Base-by-base conservation (phyloP, 192 early-diverging fungal species). In the Coemansia sp. region DNA sequence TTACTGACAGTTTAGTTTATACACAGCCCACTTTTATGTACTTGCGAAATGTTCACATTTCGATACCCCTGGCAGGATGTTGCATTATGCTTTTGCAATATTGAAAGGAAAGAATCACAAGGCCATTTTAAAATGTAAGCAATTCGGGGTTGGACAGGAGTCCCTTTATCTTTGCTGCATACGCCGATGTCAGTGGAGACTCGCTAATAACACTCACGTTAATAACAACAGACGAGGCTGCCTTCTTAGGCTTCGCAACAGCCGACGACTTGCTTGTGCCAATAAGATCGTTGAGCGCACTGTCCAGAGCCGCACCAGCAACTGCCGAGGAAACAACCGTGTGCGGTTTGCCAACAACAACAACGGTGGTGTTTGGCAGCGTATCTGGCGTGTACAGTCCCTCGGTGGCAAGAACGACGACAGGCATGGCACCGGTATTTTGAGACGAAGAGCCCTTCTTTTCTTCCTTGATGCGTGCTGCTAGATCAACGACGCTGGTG, bases 341-440 rank as follows among this genome's bases (percentile, higher is more conserved):
- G 16, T 65, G 57, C 4, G 74, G 75, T 33, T 57, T 45, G 70
- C 91, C 89, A 31, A 91, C 86, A 57, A 92, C 73, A 21, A 91
- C 88, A 26, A 91, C 88, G 0, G 81, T 63, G 2, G 88, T 69
- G 16, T 84, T 85, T 46, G 70, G 68, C 25, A 77, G 86, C 82
- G 65, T 84, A 82, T 18, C 53, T 1, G 60, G 70, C 21, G 64
- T 87, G 71, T 68, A 92, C 82, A 63, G 81, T 73, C 51, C 68
- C 55, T 77, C 71, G 0, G 68, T 21, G 0, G 71, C 68, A 46
- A 74, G 52, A 3, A 77, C 58, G 25, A 69, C 72, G 0, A 72
- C 66, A 2, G 72, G 75, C 26, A 18, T 35, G 4, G 21, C 23
- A 2, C 58, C 58, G 25, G 59, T 16, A 1, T 1, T 26, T 7